These are phyloP conservation scores for Meyerozyma smithsonii DNA, from an alignment of 1,139 yeast species.

Conservation along the genomic window DNA sequence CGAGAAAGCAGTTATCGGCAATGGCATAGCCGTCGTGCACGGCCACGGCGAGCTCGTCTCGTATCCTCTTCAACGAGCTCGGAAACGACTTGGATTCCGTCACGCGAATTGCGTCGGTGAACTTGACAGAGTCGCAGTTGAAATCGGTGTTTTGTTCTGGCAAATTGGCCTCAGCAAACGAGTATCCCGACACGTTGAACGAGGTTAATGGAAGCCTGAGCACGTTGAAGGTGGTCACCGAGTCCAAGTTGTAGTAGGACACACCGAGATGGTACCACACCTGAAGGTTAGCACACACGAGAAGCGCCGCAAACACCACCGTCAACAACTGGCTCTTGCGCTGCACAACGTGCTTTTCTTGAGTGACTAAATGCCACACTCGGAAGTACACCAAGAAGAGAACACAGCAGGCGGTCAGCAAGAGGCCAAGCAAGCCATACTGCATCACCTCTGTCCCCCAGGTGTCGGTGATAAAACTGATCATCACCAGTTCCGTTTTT, in stretches of 20 bases:
- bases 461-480: neutral
- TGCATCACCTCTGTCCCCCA: neutral
- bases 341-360: neutral
- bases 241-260: neutral
- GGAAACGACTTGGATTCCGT: neutral
- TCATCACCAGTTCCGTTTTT: too few relatives aligned
- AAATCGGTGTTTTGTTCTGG: neutral
- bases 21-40: neutral
- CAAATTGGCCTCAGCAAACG: neutral
- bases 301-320: neutral
- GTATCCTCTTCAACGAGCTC: neutral
- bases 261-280: neutral
- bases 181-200: constrained; percentile 1
- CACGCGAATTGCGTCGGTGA: neutral
- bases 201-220: neutral
- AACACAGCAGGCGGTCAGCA: neutral
- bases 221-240: neutral
- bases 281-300: neutral
- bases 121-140: neutral
- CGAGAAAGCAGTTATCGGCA: constrained; percentile 6
- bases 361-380: constrained; percentile 1
- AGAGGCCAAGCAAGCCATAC: neutral
- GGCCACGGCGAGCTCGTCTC: neutral
- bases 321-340: neutral
- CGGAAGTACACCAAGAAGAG: neutral